Base-by-base conservation (phyloP, 495 filamentous ascomycete species). In the Corynascus novoguineensis region DNA sequence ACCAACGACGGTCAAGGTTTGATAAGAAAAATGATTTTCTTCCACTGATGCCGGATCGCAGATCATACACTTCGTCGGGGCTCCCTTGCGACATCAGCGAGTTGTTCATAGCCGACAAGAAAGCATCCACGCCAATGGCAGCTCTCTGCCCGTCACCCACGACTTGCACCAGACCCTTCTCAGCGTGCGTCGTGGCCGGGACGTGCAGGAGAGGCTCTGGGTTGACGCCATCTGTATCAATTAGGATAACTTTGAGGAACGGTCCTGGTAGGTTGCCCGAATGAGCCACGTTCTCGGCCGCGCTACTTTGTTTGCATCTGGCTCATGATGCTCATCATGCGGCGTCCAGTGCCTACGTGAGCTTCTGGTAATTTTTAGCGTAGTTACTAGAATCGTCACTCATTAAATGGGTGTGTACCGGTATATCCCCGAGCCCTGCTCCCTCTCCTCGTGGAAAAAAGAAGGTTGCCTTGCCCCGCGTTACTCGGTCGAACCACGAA, bases 191-290 rank as follows among this genome's bases (percentile, higher is more conserved):
- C n/a, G n/a, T n/a, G n/a, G n/a, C n/a, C n/a, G 12, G 44, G 25
- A 47, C 24, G 44, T 27, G 25, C 44, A 47, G 14, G 21, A 31
- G 12, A 12, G 34, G 44, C 25, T 47, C 44, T 47, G 44, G 44
- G 15, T 47, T 27, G 44, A 47, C 44, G 44, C 44, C 25, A n/a
- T 47, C 25, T 47, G 44, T 27, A 47, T 47, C 25, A 47, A 47
- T 27, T 27, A 47, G 44, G 44, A 15, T 27, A 21, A 47, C 19
- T 2, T 3, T 14, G 44, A 47, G 25, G 44, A 47, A 47, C 24
- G 25, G 44, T 47, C 44, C 25, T n/a, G 44, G 44, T 27, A 47
- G 21, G 44, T 47, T n/a, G 24, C 25, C 25, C 44, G 8, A 15
- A 47, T 47, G 44, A 27, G 44, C 25, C 5, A 19, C 46, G 22